Percentiles rank a stretch among this genome's conserved stretches.
Evolutionary conservation across 768 basidiomycete species (phyloP).

Genomic region (Amanita pseudoporphyria): DNA sequence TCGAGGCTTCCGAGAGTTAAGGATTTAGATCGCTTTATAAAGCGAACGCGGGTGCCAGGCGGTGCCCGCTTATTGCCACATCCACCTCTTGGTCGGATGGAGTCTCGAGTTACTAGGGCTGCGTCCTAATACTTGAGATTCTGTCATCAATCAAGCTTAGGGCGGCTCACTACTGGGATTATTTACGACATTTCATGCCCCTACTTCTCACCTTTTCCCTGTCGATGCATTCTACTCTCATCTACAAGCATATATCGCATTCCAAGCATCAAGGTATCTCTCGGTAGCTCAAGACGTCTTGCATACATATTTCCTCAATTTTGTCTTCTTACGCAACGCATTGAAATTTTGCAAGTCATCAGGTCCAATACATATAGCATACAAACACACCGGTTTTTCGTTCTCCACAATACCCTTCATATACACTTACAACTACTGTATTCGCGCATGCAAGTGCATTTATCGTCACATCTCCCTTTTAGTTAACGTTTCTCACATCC

Average conservation of each 20-base stretch:
- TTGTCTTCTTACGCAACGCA: background rate
- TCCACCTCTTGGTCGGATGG: background rate
- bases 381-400: background rate
- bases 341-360: background rate
- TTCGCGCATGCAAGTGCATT: conserved; percentile 1
- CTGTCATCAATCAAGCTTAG: background rate
- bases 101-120: background rate
- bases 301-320: background rate
- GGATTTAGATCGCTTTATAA: conserved; percentile 30
- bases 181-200: background rate
- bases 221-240: background rate
- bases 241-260: conserved; percentile 1
- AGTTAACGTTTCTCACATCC: background rate
- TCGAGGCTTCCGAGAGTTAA: conserved; percentile 68
- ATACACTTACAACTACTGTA: background rate
- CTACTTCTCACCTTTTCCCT: background rate
- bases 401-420: background rate
- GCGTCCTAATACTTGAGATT: background rate
- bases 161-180: background rate
- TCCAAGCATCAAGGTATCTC: background rate
- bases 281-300: background rate
- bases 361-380: background rate
- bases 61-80: background rate
- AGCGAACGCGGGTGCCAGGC: background rate
- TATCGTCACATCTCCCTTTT: background rate